Percentiles rank a stretch among this genome's conserved stretches.
phyloP scores from a whole-genome alignment of 2,329 filamentous ascomycete species.

The Lachnellula occidentalis region DNA sequence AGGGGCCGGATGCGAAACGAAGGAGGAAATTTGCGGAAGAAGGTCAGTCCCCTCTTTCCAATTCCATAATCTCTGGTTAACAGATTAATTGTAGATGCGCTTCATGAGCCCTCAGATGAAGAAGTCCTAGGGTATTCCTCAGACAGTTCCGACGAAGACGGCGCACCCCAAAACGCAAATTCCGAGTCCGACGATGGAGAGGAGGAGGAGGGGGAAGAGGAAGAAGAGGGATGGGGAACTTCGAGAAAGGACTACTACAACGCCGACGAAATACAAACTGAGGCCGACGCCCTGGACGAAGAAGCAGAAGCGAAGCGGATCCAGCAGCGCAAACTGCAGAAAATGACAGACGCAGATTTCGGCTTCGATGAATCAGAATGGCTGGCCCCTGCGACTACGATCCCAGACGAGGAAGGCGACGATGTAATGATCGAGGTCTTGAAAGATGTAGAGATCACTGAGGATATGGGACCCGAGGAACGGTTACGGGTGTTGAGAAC shows the following conservation, averaged over 20 bases:
- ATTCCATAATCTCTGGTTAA: constrained; percentile 8
- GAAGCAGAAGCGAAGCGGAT: constrained; percentile 83
- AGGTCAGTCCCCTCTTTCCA: constrained; percentile 33
- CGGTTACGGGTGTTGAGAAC: constrained; percentile 68
- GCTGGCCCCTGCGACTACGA: constrained; percentile 53
- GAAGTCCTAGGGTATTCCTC: constrained; percentile 51
- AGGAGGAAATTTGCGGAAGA: constrained; percentile 66
- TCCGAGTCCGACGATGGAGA: constrained; percentile 47
- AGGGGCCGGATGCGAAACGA: constrained; percentile 73
- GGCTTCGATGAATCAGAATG: constrained; percentile 88
- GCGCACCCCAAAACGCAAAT: constrained; percentile 50
- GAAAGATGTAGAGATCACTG: constrained; percentile 74
- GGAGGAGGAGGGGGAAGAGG: constrained; percentile 50
- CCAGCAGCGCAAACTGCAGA: constrained; percentile 84
- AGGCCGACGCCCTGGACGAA: constrained; percentile 75
- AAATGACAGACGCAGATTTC: constrained; percentile 89
- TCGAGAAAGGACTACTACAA: constrained; percentile 91
- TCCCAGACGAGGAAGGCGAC: constrained; percentile 39
- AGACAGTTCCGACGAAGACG: constrained; percentile 33
- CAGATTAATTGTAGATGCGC: constrained; percentile 36
- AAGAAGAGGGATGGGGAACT: constrained; percentile 74
- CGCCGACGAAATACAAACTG: constrained; percentile 65
- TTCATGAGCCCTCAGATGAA: constrained; percentile 56
- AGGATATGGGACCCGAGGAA: constrained; percentile 72
- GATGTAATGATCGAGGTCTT: constrained; percentile 79